Evolutionary conservation across 1,139 yeast genomes (phyloP).

Genomic region (Suhomyces yuchorum): DNA sequence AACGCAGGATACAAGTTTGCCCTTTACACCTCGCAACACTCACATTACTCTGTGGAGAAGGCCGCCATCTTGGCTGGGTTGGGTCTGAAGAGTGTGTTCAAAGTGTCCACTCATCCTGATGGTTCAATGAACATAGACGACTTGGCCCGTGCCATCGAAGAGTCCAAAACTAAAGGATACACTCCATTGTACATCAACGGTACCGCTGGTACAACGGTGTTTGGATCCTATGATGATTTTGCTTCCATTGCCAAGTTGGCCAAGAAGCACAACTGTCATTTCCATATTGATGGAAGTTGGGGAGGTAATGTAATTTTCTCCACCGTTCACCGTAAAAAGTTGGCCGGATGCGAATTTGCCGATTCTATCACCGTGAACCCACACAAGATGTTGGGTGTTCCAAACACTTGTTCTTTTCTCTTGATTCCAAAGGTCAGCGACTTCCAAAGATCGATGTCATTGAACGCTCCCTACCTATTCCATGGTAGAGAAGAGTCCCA

Average conservation of each 20-base stretch:
- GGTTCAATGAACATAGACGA: constrained; percentile 60
- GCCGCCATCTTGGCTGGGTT: constrained; percentile 78
- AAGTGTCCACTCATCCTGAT: constrained; percentile 53
- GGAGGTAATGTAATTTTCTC: constrained; percentile 85
- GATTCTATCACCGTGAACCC: constrained; percentile 85
- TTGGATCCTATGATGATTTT: constrained; percentile 79
- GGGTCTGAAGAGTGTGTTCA: constrained; percentile 65
- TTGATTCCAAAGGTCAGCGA: constrained; percentile 66
- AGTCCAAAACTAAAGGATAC: constrained; percentile 52
- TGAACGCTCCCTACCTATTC: constrained; percentile 80
- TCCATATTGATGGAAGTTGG: constrained; percentile 91
- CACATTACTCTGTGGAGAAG: constrained; percentile 82
- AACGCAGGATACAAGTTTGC: constrained; percentile 61
- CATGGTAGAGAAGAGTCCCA: constrained; percentile 53
- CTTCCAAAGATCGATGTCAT: constrained; percentile 73
- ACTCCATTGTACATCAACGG: constrained; percentile 79
- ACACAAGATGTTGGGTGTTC: constrained; percentile 90
- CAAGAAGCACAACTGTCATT: constrained; percentile 59
- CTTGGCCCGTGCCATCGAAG: constrained; percentile 48
- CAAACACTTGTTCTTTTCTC: constrained; percentile 81
- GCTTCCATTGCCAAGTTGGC: constrained; percentile 57
- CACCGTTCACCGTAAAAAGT: constrained; percentile 42
- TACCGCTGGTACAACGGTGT: constrained; percentile 89
- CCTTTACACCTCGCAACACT: constrained; percentile 68
- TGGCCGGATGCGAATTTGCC: constrained; percentile 66